Conservation (phyloP, 495 filamentous ascomycete genomes). For the Tuber magnatum region DNA sequence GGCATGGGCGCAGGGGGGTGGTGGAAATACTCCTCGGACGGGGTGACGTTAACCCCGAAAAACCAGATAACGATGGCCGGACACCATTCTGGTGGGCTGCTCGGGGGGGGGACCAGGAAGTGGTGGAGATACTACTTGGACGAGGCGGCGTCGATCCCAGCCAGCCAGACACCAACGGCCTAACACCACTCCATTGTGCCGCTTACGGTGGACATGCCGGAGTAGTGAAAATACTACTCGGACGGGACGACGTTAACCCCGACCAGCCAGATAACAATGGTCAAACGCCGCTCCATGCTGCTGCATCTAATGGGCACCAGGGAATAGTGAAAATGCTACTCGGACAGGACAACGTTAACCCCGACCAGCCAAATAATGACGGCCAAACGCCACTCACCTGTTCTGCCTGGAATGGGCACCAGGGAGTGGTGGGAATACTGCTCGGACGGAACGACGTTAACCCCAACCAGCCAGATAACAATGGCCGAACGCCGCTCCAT, state of each 20-base stretch:
- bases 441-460: background rate
- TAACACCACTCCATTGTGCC: background rate
- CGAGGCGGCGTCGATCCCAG: background rate
- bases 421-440: background rate
- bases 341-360: background rate
- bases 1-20: background rate
- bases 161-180: background rate
- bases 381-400: background rate
- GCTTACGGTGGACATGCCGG: background rate
- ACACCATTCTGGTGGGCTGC: background rate
- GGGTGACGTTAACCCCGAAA: background rate
- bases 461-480: background rate
- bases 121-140: background rate
- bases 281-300: background rate
- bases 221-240: background rate
- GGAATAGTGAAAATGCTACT: background rate
- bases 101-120: background rate
- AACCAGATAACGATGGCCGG: background rate
- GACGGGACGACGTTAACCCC: background rate
- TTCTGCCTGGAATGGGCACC: background rate
- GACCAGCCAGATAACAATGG: background rate
- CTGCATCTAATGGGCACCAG: background rate
- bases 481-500: background rate
- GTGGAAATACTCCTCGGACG: no score
- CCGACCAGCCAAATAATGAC: background rate